phyloP scores from a whole-genome alignment of 768 basidiomycete species.

The Phylloporus scabripes region DNA sequence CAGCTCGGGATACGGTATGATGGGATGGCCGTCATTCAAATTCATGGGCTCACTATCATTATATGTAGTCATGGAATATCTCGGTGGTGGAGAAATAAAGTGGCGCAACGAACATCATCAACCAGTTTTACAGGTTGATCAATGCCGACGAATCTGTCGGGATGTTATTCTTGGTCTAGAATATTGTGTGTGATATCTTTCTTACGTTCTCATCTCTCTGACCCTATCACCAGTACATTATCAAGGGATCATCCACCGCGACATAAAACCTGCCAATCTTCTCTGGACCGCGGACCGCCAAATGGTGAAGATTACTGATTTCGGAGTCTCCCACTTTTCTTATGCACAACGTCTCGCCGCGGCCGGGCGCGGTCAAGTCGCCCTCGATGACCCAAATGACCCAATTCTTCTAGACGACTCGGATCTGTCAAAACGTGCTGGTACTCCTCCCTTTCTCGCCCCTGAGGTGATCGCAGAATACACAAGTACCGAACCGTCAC shows the following conservation, averaged over 20 bases:
- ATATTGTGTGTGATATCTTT: slow-evolving; percentile 63
- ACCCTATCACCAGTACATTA: slow-evolving; percentile 67
- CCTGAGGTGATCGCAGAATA: slow-evolving; percentile 87
- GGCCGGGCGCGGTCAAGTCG: slow-evolving; percentile 38
- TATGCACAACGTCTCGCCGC: slow-evolving; percentile 77
- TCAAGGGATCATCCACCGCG: slow-evolving; percentile 98
- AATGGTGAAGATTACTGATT: slow-evolving; percentile 95
- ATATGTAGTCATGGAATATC: slow-evolving; percentile 85
- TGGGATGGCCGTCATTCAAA: slow-evolving; percentile 16
- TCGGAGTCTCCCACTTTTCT: slow-evolving; percentile 96
- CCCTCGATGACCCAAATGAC: slow-evolving; percentile 46
- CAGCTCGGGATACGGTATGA: slow-evolving; percentile 30
- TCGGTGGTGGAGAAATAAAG: slow-evolving; percentile 90
- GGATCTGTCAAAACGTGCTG: slow-evolving; percentile 85
- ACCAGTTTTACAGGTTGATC: slow-evolving; percentile 77
- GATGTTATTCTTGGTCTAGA: slow-evolving; percentile 94
- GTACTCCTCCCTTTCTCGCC: slow-evolving; percentile 93
- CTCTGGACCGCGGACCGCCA: slow-evolving; percentile 83
- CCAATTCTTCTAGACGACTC: slow-evolving; percentile 75
- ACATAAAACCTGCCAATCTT: slow-evolving; percentile 98
- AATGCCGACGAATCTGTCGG: slow-evolving; percentile 82
- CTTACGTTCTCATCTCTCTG: slow-evolving; percentile 4
- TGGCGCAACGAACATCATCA: slow-evolving; percentile 65
- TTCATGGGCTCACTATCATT: slow-evolving; percentile 17
- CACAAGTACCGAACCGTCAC: slow-evolving; percentile 32